phyloP scores from a whole-genome alignment of 495 filamentous ascomycete genomes.

The Pyrenula aspistea region DNA sequence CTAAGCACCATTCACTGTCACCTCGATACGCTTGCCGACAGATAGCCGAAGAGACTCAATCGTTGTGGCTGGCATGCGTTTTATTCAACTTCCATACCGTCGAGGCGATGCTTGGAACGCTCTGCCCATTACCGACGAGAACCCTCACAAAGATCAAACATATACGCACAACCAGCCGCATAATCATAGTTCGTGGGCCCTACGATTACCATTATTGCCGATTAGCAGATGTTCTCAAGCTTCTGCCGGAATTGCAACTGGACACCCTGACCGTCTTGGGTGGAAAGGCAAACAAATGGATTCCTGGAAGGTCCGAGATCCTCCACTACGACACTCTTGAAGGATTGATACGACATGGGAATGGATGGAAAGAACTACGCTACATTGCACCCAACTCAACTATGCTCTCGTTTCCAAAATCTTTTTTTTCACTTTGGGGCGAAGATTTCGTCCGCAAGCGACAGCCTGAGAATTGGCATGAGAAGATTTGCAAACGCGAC shows the following conservation, averaged over 20 bases:
- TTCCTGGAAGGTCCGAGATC: neutral
- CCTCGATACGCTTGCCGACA: neutral
- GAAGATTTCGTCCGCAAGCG: constrained; percentile 5
- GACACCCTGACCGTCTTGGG: constrained; percentile 12
- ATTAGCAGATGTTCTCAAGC: constrained; percentile 4
- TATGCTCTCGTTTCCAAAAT: constrained; percentile 9
- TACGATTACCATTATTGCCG: neutral
- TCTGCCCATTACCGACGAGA: neutral
- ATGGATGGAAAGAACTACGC: constrained; percentile 12
- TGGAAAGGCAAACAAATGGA: neutral
- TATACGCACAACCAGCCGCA: neutral
- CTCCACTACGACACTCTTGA: constrained; percentile 12
- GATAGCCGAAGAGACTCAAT: neutral
- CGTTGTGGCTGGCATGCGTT: neutral
- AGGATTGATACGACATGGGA: constrained; percentile 10
- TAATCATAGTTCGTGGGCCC: neutral
- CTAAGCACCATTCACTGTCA: neutral
- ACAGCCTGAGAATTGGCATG: constrained; percentile 7
- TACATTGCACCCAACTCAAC: constrained; percentile 11
- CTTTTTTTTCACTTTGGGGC: neutral
- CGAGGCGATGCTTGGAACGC: neutral
- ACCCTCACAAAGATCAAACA: neutral
- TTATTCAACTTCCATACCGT: neutral
- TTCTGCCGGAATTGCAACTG: constrained; percentile 9
- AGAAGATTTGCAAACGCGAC: constrained; percentile 4